These are phyloP conservation scores for Amoebophrya sp. DNA, from an alignment of 169 alveolate genomes.

Conservation along the genomic window DNA sequence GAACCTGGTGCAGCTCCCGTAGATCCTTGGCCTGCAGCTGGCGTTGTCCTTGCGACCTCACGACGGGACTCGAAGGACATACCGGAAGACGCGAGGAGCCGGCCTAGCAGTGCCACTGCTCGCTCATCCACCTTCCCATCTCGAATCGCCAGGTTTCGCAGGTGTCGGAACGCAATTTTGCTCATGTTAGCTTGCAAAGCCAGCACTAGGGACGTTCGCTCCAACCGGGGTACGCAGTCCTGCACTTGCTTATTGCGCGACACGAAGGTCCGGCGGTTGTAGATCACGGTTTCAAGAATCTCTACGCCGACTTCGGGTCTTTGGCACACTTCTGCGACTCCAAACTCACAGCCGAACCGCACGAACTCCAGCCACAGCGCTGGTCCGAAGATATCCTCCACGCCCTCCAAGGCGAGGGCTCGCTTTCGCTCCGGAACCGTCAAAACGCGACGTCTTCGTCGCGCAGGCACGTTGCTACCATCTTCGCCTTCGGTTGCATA, in stretches of 20 bases:
- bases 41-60: no score
- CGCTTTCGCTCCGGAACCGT: neutral
- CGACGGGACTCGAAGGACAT: neutral
- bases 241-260: no score
- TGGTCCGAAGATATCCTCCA: neutral
- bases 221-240: neutral
- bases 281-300: neutral
- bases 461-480: neutral
- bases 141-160: neutral
- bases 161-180: neutral
- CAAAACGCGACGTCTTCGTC: neutral
- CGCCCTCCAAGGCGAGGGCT: neutral
- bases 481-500: no score
- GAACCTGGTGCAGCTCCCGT: no score
- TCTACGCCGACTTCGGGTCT: neutral
- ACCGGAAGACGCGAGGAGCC: neutral
- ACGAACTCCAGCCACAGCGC: constrained; percentile 9
- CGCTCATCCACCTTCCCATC: neutral
- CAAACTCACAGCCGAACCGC: constrained; percentile 14
- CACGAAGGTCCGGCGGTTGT: neutral
- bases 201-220: neutral
- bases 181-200: neutral
- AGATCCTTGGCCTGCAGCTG: no score
- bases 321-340: neutral
- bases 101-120: neutral